These are phyloP conservation scores for Suillus discolor DNA, from an alignment of 768 basidiomycete species.

Conservation along the genomic window DNA sequence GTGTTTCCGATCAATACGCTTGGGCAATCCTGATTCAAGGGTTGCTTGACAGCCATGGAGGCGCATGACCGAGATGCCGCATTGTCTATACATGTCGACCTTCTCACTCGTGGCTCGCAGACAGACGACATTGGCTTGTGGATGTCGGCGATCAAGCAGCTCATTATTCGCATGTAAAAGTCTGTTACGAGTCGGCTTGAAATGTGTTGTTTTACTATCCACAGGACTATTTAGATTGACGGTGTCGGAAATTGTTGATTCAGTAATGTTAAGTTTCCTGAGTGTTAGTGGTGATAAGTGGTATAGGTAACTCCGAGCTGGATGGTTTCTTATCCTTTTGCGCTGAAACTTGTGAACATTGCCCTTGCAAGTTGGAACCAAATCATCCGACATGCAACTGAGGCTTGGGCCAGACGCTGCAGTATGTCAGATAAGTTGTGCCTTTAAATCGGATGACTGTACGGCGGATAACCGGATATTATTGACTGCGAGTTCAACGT, in stretches of 20 bases:
- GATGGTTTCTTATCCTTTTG: neutral
- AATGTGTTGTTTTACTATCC: conserved; percentile 1
- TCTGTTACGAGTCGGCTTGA: neutral
- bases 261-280: neutral
- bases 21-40: conserved; percentile 4
- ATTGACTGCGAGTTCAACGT: neutral
- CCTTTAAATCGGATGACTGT: neutral
- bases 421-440: too few relatives aligned
- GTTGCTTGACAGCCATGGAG: conserved; percentile 65
- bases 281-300: neutral
- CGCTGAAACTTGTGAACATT: neutral
- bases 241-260: neutral
- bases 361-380: neutral
- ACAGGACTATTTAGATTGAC: conserved; percentile 9
- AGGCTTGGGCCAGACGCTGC: too few relatives aligned
- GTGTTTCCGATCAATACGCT: conserved; percentile 15
- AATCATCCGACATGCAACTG: neutral
- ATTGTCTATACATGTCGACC: conserved; percentile 83
- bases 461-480: conserved; percentile 1
- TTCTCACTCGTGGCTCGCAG: conserved; percentile 77
- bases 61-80: conserved; percentile 77
- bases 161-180: conserved; percentile 67
- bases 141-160: conserved; percentile 91
- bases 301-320: neutral
- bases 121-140: conserved; percentile 83